phyloP scores from a whole-genome alignment of 116 monocot genomes.

The Phalaenopsis hybrid region DNA sequence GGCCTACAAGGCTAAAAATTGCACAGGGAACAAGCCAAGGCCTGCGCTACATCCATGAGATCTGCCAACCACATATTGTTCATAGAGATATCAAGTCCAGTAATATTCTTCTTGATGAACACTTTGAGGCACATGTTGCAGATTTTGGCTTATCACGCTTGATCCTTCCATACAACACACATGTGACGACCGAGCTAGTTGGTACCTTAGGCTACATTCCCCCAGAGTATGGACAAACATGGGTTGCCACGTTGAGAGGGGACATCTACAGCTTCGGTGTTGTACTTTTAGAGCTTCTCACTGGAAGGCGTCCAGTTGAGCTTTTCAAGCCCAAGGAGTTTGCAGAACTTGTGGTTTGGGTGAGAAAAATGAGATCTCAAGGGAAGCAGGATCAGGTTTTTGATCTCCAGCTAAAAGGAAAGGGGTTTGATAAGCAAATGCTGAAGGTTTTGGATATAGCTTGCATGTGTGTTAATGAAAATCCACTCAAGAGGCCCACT shows the following conservation, averaged over 20 bases:
- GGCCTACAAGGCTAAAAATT: constrained; percentile 17
- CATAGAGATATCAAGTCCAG: constrained; percentile 27
- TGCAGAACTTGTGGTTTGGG: constrained; percentile 12
- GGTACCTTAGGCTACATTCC: constrained; percentile 42
- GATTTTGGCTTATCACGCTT: constrained; percentile 38
- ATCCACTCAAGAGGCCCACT: constrained; percentile 14
- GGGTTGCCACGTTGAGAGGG: constrained; percentile 33
- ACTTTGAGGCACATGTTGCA: constrained; percentile 39
- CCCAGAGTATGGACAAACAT: constrained; percentile 34
- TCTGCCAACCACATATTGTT: constrained; percentile 18
- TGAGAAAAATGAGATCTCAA: constrained; percentile 5
- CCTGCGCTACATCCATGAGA: constrained; percentile 16
- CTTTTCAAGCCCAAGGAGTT: constrained; percentile 8
- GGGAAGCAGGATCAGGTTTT: constrained; percentile 8
- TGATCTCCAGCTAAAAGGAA: constrained; percentile 1
- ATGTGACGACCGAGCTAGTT: constrained; percentile 35
- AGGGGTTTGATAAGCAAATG: constrained; percentile 17
- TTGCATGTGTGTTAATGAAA: constrained; percentile 11
- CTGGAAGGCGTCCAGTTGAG: constrained; percentile 30
- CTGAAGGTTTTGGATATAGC: constrained; percentile 12
- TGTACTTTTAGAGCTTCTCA: constrained; percentile 33
- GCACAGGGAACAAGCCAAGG: constrained; percentile 18
- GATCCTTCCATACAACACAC: constrained; percentile 32
- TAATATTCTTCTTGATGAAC: constrained; percentile 31
- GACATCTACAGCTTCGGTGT: constrained; percentile 43